Evolutionary conservation across 805 yeast species (phyloP), one percentile per base, ranked within the genome.

Genomic region (Wickerhamiella kurtzmanii): DNA sequence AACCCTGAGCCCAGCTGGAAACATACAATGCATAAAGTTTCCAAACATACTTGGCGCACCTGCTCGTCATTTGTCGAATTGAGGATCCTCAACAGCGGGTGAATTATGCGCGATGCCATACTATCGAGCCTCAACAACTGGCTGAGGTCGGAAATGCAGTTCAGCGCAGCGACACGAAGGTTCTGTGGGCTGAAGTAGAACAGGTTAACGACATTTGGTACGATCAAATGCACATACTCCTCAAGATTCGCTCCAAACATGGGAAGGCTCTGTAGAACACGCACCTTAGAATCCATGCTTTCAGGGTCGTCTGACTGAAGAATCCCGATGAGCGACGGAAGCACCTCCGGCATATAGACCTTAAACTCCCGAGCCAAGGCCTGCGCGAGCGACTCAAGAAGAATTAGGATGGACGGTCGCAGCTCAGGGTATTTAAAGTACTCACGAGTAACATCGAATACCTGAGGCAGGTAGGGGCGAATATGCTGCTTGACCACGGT

Each of bases 351-450:
- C 49, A 92, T 68, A 59, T 81, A 80, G 61, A 80, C 71, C 56
- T 86, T 92, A 67, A 92, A 92, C 59, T 92, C 98, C 5, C 94
- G 94, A 48, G 86, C 95, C 44, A 92, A 67, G 0, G 96, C 87
- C 45, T 74, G 76, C 0, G 96, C 83, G 25, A 92, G 76, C 2
- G 87, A 76, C 59, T 89, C 96, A 19, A 88, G 76, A 32, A 89
- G 73, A 20, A 79, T 76, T 36, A 92, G 76, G 19, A 89, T 81
- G 0, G 88, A 82, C 2, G 79, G 79, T 58, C 88, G 94, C 42
- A 88, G 66, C 47, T 78, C 71, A 17, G 77, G 73, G 19, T 68
- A 58, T 11, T 67, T 64, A 62, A 87, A 88, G 51, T 79, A 85
- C 51, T 85, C 94, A 50, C 76, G 76, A 45, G 89, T 76, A 0